phyloP scores from a whole-genome alignment of 352 stramenopile genomes.

The Hyaloperonospora arabidopsidis region DNA sequence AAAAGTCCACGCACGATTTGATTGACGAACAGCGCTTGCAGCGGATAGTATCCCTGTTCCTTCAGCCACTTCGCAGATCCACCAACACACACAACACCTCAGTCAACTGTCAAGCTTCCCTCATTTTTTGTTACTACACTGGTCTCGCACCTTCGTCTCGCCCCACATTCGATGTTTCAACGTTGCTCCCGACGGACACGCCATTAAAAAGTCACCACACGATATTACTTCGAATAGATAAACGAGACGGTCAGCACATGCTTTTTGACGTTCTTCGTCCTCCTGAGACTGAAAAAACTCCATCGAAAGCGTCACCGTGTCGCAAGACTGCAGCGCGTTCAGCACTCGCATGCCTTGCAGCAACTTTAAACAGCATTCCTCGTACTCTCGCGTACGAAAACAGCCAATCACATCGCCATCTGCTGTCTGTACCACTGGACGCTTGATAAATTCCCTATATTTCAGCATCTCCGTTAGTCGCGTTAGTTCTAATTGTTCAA shows the following conservation, averaged over 20 bases:
- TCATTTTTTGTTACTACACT: neutral
- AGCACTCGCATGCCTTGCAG: slow-evolving; percentile 36
- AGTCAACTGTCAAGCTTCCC: neutral
- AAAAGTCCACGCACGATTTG: slow-evolving; percentile 54
- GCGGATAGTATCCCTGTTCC: slow-evolving; percentile 48
- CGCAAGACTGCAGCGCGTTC: slow-evolving; percentile 63
- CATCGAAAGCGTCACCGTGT: slow-evolving; percentile 50
- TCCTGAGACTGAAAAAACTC: slow-evolving; percentile 22
- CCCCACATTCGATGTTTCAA: slow-evolving; percentile 36
- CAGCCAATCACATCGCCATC: slow-evolving; percentile 47
- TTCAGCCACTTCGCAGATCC: slow-evolving; percentile 47
- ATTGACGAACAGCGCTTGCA: slow-evolving; percentile 62
- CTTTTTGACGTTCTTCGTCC: slow-evolving; percentile 3
- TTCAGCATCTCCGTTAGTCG: neutral
- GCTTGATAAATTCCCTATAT: slow-evolving; percentile 48
- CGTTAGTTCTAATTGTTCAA: slow-evolving; percentile 4
- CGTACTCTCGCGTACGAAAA: slow-evolving; percentile 46
- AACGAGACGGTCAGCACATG: slow-evolving; percentile 23
- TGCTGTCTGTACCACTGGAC: slow-evolving; percentile 33
- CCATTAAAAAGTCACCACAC: slow-evolving; percentile 41
- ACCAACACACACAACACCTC: neutral
- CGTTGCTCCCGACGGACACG: slow-evolving; percentile 26
- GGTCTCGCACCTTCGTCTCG: slow-evolving; percentile 35
- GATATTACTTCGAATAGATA: slow-evolving; percentile 46
- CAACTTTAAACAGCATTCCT: slow-evolving; percentile 32